A percentile compares a stretch with the other conserved stretches of the same genome.
phyloP scores from a whole-genome alignment of 2,329 filamentous ascomycete species.

The Ascochyta viciae-villosae region DNA sequence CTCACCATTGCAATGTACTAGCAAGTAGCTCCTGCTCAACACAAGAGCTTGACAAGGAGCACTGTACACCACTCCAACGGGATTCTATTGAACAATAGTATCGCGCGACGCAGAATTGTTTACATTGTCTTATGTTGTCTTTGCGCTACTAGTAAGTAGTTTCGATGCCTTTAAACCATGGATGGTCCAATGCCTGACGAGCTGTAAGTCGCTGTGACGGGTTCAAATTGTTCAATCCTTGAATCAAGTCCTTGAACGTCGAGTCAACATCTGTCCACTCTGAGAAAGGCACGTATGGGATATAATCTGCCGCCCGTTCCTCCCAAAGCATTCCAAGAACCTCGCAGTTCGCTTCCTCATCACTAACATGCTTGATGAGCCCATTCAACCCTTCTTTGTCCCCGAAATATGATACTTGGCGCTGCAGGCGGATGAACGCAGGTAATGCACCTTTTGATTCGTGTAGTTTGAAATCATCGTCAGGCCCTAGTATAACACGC shows the following conservation, averaged over 20 bases:
- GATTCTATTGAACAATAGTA: too few relatives aligned
- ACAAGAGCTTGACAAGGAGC: too few relatives aligned
- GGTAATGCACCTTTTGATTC: constrained; percentile 30
- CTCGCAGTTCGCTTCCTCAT: constrained; percentile 41
- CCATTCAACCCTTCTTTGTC: constrained; percentile 34
- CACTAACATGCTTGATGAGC: constrained; percentile 44
- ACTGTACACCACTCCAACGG: too few relatives aligned
- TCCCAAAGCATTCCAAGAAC: constrained; percentile 46
- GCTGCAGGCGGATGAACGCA: constrained; percentile 34
- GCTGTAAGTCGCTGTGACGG: constrained; percentile 52
- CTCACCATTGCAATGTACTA: too few relatives aligned
- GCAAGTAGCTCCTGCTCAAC: too few relatives aligned
- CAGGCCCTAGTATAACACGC: constrained; percentile 33
- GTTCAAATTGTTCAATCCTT: constrained; percentile 51
- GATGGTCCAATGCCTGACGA: constrained; percentile 48
- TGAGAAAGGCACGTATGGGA: constrained; percentile 43
- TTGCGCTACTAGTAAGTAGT: not conserved
- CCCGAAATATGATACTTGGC: constrained; percentile 43
- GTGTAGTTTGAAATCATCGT: constrained; percentile 35
- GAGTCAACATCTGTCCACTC: constrained; percentile 45
- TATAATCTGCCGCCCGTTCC: constrained; percentile 37
- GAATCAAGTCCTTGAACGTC: constrained; percentile 51
- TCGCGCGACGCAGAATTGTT: too few relatives aligned
- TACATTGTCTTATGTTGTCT: too few relatives aligned
- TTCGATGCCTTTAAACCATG: constrained; percentile 27